Base-by-base conservation (phyloP, 345 rosid genomes). In the Aquilaria yunnanensis region DNA sequence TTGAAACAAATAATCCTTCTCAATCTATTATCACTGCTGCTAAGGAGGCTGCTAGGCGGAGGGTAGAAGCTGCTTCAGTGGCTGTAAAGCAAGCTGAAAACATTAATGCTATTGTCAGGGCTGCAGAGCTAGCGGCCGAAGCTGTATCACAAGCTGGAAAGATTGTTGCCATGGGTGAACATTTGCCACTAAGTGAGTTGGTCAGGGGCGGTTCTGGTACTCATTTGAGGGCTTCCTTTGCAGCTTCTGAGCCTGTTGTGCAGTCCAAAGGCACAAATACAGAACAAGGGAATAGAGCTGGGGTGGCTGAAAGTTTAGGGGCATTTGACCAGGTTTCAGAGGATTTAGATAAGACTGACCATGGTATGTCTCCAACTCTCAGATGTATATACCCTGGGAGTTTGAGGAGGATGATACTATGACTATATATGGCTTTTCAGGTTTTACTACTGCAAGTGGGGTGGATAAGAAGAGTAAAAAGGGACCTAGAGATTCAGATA, bases 111-210 rank as follows among this genome's bases (percentile, higher is more conserved):
- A 76, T 91, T 64, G 83, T 95, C 33, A 91, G 79, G 75, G 99
- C 99, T 77, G 99, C 99, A 32, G 92, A 89, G 70, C 75, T 91
- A 74, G 97, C 99, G 64, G 91, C 90, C 14, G 97, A 84, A 69
- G 97, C 99, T 41, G 96, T 91, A 47, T 80, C 90, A 49, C 97
- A 89, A 76, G 98, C 96, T 66, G 97, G 97, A 64, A 91, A 80
- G 72, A 81, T 91, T 59, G 95, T 87, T 65, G 83, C 92, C 6
- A 79, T 95, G 96, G 90, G 89, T 23, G 94, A 85, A 65, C 83
- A 87, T 72, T 72, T 83, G 57, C 67, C 82, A 60, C 76, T 91
- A 70, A 67, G 67, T 64, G 83, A 85, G 71, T 81, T 89, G 59
- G 78, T 79, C 43, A 85, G 85, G 74, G 82, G 76, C 41, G 97